Percentiles rank a stretch among this genome's conserved stretches.
phyloP scores from a whole-genome alignment of 768 basidiomycete species.

The Botryobasidium botryosum region DNA sequence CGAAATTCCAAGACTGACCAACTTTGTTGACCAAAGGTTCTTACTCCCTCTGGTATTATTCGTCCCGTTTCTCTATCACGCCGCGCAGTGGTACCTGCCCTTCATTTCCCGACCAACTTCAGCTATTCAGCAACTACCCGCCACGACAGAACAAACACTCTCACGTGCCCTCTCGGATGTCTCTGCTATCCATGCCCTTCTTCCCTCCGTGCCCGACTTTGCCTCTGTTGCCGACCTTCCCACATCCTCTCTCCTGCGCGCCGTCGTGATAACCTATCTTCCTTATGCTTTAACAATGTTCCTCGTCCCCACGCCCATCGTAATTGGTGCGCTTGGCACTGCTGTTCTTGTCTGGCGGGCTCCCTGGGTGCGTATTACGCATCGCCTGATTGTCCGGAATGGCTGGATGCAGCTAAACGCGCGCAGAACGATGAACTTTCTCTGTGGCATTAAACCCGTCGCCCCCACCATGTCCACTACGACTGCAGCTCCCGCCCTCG shows the following conservation, averaged over 20 bases:
- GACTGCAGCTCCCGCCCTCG: neutral
- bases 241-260: conserved; percentile 27
- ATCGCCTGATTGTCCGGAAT: conserved; percentile 40
- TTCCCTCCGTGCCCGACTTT: conserved; percentile 24
- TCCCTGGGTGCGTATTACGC: conserved; percentile 43
- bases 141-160: conserved; percentile 38
- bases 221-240: conserved; percentile 17
- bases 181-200: conserved; percentile 40
- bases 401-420: conserved; percentile 47
- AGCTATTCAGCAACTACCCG: no score
- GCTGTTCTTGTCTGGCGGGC: conserved; percentile 45
- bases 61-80: conserved; percentile 23
- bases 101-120: no score
- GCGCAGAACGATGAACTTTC: no score
- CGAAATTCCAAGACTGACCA: neutral
- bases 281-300: conserved; percentile 53
- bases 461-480: conserved; percentile 20
- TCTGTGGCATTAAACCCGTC: conserved; percentile 37
- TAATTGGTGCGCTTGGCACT: conserved; percentile 43
- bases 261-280: no score
- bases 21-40: conserved; percentile 26
- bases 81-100: no score
- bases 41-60: conserved; percentile 37
- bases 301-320: conserved; percentile 41
- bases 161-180: conserved; percentile 46